These are phyloP conservation scores for Thermochaetoides dissita DNA, from an alignment of 2,329 filamentous ascomycete species.

Conservation along the genomic window DNA sequence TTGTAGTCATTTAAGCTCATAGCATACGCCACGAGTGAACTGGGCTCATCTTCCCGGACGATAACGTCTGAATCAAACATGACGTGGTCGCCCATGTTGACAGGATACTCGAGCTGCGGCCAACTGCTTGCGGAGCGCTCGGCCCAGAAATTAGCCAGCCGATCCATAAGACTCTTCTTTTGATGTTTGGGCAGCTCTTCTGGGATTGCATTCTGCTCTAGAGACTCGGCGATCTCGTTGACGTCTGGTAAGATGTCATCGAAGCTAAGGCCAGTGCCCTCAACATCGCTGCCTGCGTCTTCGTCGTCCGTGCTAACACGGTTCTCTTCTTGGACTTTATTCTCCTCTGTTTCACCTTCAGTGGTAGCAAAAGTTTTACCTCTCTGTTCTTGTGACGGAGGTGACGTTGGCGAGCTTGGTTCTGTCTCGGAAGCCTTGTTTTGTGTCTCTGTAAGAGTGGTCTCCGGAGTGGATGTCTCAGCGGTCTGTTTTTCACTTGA, in stretches of 20 bases:
- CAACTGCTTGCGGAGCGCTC: constrained; percentile 93
- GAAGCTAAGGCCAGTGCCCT: constrained; percentile 49
- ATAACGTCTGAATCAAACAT: constrained; percentile 96
- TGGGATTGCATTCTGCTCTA: constrained; percentile 46
- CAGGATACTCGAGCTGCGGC: constrained; percentile 81
- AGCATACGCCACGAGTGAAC: constrained; percentile 86
- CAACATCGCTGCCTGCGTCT: constrained; percentile 54
- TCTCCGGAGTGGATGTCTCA: constrained; percentile 14
- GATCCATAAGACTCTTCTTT: constrained; percentile 84
- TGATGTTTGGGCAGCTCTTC: constrained; percentile 82
- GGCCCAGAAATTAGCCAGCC: constrained; percentile 95
- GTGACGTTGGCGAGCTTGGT: constrained; percentile 6
- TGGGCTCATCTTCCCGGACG: constrained; percentile 92
- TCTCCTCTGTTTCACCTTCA: too few relatives aligned
- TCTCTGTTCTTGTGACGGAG: constrained; percentile 23
- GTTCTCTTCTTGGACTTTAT: constrained; percentile 27
- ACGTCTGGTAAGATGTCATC: constrained; percentile 55
- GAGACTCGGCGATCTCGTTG: constrained; percentile 47
- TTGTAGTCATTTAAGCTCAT: constrained; percentile 79
- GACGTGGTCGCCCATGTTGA: constrained; percentile 78
- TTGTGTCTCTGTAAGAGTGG: constrained; percentile 5
- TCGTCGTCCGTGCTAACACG: constrained; percentile 57
- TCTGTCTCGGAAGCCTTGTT: constrained; percentile 6
- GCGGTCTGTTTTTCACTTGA: constrained; percentile 21
- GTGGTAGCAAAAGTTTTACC: too few relatives aligned